Base-by-base conservation (phyloP, 768 basidiomycete species). In the Termitomyces sp. region DNA sequence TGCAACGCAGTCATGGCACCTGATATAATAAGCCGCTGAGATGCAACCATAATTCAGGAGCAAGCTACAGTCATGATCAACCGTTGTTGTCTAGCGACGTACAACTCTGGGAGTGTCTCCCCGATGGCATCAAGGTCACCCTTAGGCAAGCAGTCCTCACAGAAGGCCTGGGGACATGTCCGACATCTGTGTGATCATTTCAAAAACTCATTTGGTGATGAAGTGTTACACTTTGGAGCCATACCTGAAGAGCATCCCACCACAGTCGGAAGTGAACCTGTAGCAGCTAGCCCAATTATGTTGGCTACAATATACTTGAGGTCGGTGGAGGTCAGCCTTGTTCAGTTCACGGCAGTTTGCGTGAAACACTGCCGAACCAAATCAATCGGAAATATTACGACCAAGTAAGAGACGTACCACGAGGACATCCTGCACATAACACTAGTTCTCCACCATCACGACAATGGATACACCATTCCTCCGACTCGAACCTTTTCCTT, bases 391-490 rank as follows among this genome's bases (percentile, higher is more conserved):
- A 28, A 37, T 28, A 30, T 28, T 19, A 24, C 15, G 17, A 28
- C 19, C 7, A 42, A 5, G 14, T 4, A 53, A 46, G 34, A 30
- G 40, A 38, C 71, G 19, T 58, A 81, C 83, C 81, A 68, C 83
- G 73, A 43, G 84, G 84, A 63, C 84, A 85, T 17, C 57, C 50
- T 9, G 55, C 34, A 61, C 84, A 85, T 14, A 75, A 51, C 40
- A 77, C 65, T 8, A 85, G 59, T 44, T 80, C 74, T 0, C 84
- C 83, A 1, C 83, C 84, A 49, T 85, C 84, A 32, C 78, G 71
- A 64, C 84, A 85, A 54, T 74, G 68, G 35, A 79, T 75, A 64
- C 84, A 85, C 69, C 73, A 82, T 57, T 85, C 82, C 62, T 85
- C 81, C 28, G 70, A 77, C 3, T 79, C 82, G 52, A 72, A 77